Evolutionary conservation across 305 asterid genomes (phyloP).

Genomic region (Fraxinus sp.): DNA sequence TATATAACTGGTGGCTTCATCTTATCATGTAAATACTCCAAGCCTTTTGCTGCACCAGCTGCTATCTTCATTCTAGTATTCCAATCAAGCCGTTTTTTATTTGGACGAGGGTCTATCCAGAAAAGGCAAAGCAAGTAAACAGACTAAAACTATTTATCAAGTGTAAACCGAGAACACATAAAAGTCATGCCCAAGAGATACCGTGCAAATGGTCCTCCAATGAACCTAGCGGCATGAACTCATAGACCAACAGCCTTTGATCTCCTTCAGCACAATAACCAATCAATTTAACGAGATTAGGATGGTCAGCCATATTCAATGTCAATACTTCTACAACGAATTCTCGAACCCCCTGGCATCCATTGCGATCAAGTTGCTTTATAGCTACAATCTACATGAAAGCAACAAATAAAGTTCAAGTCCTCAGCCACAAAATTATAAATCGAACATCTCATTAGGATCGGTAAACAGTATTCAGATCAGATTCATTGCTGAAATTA

Average conservation of each 20-base stretch:
- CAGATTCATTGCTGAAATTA: not conserved
- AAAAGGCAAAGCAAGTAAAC: not conserved
- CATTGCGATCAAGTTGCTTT: constrained; percentile 41
- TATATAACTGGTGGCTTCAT: constrained; percentile 56
- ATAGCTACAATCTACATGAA: constrained; percentile 42
- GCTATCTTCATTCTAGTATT: constrained; percentile 54
- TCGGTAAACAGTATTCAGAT: not conserved
- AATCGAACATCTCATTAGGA: not conserved
- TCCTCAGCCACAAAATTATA: not conserved
- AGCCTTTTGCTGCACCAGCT: constrained; percentile 57
- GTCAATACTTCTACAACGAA: constrained; percentile 42
- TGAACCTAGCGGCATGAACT: constrained; percentile 52
- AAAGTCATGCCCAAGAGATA: not conserved
- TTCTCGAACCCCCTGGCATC: constrained; percentile 46
- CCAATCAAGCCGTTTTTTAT: constrained; percentile 44
- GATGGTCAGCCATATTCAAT: constrained; percentile 39
- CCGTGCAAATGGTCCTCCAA: constrained; percentile 51
- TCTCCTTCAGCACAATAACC: constrained; percentile 53
- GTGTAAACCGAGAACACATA: not conserved
- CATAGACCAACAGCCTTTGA: constrained; percentile 51
- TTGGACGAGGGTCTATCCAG: constrained; percentile 28
- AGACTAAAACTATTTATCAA: not conserved
- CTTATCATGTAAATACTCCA: constrained; percentile 54
- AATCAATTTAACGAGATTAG: constrained; percentile 46
- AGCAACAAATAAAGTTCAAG: not conserved